Conservation (phyloP, 306 rosid species). For the Malus orientalis region DNA sequence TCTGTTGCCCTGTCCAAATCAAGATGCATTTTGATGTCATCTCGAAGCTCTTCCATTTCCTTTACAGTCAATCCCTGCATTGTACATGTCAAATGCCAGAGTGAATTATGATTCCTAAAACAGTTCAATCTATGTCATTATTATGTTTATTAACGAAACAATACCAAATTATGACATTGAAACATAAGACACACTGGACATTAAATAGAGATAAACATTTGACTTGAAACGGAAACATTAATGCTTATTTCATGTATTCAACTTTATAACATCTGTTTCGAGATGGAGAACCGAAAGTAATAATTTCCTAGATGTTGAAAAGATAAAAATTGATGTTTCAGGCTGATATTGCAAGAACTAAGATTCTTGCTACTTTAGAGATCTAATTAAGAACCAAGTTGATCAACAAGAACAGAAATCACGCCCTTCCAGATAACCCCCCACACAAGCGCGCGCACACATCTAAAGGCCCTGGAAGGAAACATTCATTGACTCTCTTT, state of each 20-base stretch:
- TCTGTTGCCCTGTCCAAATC: conserved; percentile 91
- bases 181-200: background rate
- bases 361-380: background rate
- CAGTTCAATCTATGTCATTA: background rate
- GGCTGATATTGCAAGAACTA: too few relatives aligned
- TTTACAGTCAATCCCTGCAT: conserved; percentile 89
- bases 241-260: background rate
- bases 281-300: background rate
- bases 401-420: background rate
- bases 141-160: background rate
- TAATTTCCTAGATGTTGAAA: background rate
- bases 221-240: background rate
- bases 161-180: background rate
- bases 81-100: conserved; percentile 17
- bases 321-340: background rate
- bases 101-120: background rate
- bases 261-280: background rate
- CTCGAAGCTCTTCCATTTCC: conserved; percentile 93
- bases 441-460: background rate
- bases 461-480: background rate
- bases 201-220: background rate
- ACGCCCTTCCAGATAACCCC: background rate
- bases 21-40: conserved; percentile 97
- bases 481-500: background rate
- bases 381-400: background rate